A percentile compares a stretch with the other conserved stretches of the same genome.
Evolutionary conservation across 805 yeast species (phyloP).

Genomic region (Candida mattraensis): DNA sequence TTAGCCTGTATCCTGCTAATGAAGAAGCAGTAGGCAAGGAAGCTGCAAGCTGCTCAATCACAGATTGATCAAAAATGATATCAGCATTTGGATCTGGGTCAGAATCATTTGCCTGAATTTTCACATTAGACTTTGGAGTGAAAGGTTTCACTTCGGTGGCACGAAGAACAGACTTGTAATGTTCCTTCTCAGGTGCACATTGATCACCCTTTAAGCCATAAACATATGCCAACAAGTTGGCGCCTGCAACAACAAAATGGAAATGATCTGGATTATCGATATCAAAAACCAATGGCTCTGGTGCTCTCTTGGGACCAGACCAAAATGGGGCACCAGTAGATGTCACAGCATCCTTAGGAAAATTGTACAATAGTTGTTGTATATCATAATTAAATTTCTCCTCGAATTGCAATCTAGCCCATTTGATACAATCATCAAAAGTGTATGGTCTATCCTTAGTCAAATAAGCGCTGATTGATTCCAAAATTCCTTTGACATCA

Average conservation of each 20-base stretch:
- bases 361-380: slow-evolving; percentile 85
- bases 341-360: slow-evolving; percentile 92
- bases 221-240: slow-evolving; percentile 85
- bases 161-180: slow-evolving; percentile 55
- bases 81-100: slow-evolving; percentile 85
- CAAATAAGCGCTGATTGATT: slow-evolving; percentile 74
- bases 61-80: slow-evolving; percentile 54
- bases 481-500: slow-evolving; percentile 83
- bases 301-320: slow-evolving; percentile 98
- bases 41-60: slow-evolving; percentile 66
- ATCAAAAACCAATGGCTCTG: slow-evolving; percentile 79
- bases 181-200: slow-evolving; percentile 46
- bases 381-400: slow-evolving; percentile 82
- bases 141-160: slow-evolving; percentile 59
- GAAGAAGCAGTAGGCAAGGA: slow-evolving; percentile 86
- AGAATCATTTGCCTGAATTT: slow-evolving; percentile 80
- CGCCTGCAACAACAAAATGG: slow-evolving; percentile 83
- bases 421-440: slow-evolving; percentile 89
- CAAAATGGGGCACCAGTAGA: slow-evolving; percentile 92
- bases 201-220: slow-evolving; percentile 83
- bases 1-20: slow-evolving; percentile 82
- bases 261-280: slow-evolving; percentile 73
- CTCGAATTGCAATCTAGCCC: slow-evolving; percentile 94
- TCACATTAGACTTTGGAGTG: slow-evolving; percentile 69
- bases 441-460: slow-evolving; percentile 74